Base-by-base conservation (phyloP, 164 flowering plant species). In the Vitis riparia region DNA sequence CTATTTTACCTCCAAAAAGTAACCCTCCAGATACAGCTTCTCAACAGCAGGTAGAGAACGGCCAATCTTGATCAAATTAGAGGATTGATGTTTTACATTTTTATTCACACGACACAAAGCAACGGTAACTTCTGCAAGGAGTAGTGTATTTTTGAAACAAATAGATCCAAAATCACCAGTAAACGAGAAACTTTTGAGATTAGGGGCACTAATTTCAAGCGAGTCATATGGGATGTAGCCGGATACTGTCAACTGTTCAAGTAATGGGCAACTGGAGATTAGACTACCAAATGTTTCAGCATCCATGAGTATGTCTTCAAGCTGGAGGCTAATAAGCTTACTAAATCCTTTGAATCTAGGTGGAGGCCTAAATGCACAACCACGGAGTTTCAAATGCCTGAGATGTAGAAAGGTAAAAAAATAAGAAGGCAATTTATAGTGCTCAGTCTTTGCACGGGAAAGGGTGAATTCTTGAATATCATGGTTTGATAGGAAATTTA, bases 141-240 rank as follows among this genome's bases (percentile, higher is more conserved):
- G 51, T 11, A 51, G 63, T 37, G 16, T 17, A 48, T 32, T 61
- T 49, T 51, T 32, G 5, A 59, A 59, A 59, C 59, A 51, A 50
- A 75, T 29, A 12, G 30, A 55, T 19, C 16, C 56, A 5, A 62
- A 55, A 11, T 19, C 8, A 12, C 72, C 68, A 10, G 47, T 10
- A 23, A 70, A 53, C 23, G 30, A 50, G 11, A 75, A 44, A 14
- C 0, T 29, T 53, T 32, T 74, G 32, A 77, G 59, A 19, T 58
- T 63, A 30, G 76, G 77, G 37, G 66, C 77, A 58, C 55, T 55
- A 19, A 74, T 58, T 5, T 17, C 66, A 14, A 77, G 27, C n/a
- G n/a, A 55, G 8, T 63, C 67, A 4, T 53, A 47, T 15, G 37
- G 48, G 11, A 55, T 63, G 44, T 59, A 55, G 55, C 37, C 29